A percentile compares a stretch with the other conserved stretches of the same genome.
These are phyloP conservation scores for Hygrocybe punicea DNA, from an alignment of 768 basidiomycete species.

Conservation along the genomic window DNA sequence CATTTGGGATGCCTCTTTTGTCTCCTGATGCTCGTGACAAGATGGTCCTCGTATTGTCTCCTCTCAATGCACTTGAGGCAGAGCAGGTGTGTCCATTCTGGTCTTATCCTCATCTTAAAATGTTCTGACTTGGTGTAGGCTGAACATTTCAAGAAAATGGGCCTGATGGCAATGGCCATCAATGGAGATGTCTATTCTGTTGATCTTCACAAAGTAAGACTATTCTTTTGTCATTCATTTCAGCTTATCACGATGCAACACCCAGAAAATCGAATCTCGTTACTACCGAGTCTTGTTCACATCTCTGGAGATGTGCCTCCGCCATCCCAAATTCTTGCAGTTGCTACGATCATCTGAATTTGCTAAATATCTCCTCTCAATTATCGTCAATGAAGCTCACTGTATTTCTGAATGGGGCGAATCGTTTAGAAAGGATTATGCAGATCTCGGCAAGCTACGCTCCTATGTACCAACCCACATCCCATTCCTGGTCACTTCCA, in stretches of 20 bases:
- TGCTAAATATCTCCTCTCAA: conserved; percentile 23
- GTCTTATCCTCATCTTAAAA: neutral
- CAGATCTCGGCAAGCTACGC: neutral
- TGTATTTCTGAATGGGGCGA: conserved; percentile 79
- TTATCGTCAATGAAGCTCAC: conserved; percentile 89
- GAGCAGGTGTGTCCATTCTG: conserved; percentile 29
- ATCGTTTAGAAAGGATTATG: conserved; percentile 66
- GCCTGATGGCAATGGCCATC: conserved; percentile 19
- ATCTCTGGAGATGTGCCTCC: conserved; percentile 41
- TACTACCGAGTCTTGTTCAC: conserved; percentile 30
- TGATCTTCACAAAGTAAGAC: conserved; percentile 28
- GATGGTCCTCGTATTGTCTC: conserved; percentile 34
- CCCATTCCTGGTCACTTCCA: conserved; percentile 79
- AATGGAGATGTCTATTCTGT: conserved; percentile 25
- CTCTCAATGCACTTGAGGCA: conserved; percentile 35
- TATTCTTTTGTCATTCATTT: neutral
- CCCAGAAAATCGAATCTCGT: conserved; percentile 23
- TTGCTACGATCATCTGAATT: conserved; percentile 19
- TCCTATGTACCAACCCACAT: conserved; percentile 40
- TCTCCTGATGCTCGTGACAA: conserved; percentile 13
- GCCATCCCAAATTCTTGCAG: conserved; percentile 28
- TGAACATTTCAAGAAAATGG: conserved; percentile 10
- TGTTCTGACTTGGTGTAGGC: neutral
- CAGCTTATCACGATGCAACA: neutral
- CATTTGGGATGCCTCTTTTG: conserved; percentile 34